Percentiles rank a stretch among this genome's conserved stretches.
Evolutionary conservation across 2,329 filamentous ascomycete species (phyloP).

Genomic region (Nannizziopsis barbatae): DNA sequence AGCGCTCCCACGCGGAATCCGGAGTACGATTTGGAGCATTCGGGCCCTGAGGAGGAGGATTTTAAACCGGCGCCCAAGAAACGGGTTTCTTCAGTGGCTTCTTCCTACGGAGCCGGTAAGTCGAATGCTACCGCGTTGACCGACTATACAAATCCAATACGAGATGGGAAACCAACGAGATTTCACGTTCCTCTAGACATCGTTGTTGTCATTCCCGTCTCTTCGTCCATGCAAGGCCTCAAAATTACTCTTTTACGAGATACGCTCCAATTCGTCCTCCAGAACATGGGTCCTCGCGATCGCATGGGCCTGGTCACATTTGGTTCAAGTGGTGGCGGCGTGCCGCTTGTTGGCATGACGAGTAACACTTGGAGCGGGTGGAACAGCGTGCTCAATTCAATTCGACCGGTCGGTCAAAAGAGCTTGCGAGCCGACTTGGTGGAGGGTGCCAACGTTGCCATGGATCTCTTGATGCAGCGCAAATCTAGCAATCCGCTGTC

Average conservation of each 20-base stretch:
- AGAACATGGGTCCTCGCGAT: slow-evolving; percentile 79
- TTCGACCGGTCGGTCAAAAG: slow-evolving; percentile 91
- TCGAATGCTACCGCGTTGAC: slow-evolving; percentile 82
- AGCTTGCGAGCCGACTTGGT: slow-evolving; percentile 93
- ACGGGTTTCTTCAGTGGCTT: slow-evolving; percentile 70
- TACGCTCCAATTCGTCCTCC: slow-evolving; percentile 81
- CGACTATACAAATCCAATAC: slow-evolving; percentile 69
- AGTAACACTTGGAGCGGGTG: slow-evolving; percentile 89
- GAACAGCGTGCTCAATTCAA: slow-evolving; percentile 72
- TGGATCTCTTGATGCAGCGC: slow-evolving; percentile 96
- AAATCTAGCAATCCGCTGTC: slow-evolving; percentile 93
- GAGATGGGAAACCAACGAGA: slow-evolving; percentile 39
- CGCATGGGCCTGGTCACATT: slow-evolving; percentile 97
- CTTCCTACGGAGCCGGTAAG: slow-evolving; percentile 67
- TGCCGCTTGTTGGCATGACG: slow-evolving; percentile 96
- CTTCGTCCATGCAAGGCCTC: slow-evolving; percentile 97
- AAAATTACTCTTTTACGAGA: slow-evolving; percentile 93
- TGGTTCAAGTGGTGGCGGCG: slow-evolving; percentile 82
- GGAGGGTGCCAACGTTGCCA: slow-evolving; percentile 92
- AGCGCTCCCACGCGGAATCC: slow-evolving; percentile 52
- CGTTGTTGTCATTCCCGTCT: slow-evolving; percentile 92
- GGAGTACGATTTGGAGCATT: slow-evolving; percentile 71
- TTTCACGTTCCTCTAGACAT: slow-evolving; percentile 88
- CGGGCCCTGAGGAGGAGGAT: slow-evolving; percentile 81
- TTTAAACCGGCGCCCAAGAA: slow-evolving; percentile 53